Percentiles rank a stretch among this genome's conserved stretches.
These are phyloP conservation scores for Globisporangium okanoganense DNA, from an alignment of 352 stramenopile genomes.

Conservation along the genomic window DNA sequence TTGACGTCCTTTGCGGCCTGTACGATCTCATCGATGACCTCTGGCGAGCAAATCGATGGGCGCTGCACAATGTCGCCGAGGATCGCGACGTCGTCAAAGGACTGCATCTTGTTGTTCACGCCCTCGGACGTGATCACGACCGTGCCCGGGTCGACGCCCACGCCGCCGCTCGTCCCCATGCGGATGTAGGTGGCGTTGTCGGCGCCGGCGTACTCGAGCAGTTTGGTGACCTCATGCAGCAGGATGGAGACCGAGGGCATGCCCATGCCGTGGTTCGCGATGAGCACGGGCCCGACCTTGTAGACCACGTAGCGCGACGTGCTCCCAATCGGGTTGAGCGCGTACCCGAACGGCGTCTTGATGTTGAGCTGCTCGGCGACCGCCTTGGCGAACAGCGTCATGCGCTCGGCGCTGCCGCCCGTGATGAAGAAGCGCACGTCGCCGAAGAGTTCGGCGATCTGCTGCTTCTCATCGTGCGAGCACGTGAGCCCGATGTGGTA, in stretches of 20 bases:
- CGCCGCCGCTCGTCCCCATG: slow-evolving; percentile 72
- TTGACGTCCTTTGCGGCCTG: slow-evolving; percentile 36
- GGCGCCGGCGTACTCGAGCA: slow-evolving; percentile 64
- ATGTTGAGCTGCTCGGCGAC: slow-evolving; percentile 51
- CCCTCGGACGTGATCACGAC: slow-evolving; percentile 75
- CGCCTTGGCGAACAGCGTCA: slow-evolving; percentile 55
- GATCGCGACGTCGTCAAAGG: slow-evolving; percentile 54
- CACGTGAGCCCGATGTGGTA: slow-evolving; percentile 71
- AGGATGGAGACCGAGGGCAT: slow-evolving; percentile 72
- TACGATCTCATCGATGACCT: slow-evolving; percentile 50
- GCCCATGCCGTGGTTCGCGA: slow-evolving; percentile 77
- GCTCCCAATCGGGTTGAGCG: slow-evolving; percentile 51
- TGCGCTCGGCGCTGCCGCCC: slow-evolving; percentile 65
- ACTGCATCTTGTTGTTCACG: slow-evolving; percentile 71
- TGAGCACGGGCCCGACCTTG: slow-evolving; percentile 74
- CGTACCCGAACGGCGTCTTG: slow-evolving; percentile 59
- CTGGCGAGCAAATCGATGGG: slow-evolving; percentile 43
- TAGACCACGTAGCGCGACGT: slow-evolving; percentile 70
- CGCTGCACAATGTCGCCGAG: slow-evolving; percentile 47
- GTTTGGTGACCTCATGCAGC: slow-evolving; percentile 77
- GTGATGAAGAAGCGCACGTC: slow-evolving; percentile 76
- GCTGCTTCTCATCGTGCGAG: slow-evolving; percentile 36
- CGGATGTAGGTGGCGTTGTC: slow-evolving; percentile 57
- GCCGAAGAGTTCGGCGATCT: slow-evolving; percentile 50
- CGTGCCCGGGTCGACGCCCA: slow-evolving; percentile 65